phyloP scores from a whole-genome alignment of 768 basidiomycete species.

The Tricholoma terreum region DNA sequence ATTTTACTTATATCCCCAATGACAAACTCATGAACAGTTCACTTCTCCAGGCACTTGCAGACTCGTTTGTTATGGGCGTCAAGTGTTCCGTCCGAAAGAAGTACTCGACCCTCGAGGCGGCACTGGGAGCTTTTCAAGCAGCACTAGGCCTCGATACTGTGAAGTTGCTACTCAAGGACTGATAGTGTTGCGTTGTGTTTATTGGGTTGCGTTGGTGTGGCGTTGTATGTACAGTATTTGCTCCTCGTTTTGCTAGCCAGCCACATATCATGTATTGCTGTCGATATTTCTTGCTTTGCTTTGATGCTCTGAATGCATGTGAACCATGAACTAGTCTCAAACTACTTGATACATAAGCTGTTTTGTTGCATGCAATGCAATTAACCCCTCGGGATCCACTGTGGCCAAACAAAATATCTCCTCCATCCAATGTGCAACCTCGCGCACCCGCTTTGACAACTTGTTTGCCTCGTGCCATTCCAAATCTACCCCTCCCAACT shows the following conservation, averaged over 20 bases:
- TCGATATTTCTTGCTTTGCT: not conserved
- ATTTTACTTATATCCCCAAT: not conserved
- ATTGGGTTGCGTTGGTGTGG: not conserved
- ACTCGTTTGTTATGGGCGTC: not conserved
- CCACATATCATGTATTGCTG: not conserved
- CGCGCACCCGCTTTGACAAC: too few species aligned
- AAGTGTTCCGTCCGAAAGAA: not conserved
- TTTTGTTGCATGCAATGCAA: too few species aligned
- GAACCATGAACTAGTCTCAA: not conserved
- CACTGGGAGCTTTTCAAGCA: not conserved
- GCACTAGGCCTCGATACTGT: not conserved
- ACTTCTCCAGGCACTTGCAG: not conserved
- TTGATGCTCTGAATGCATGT: not conserved
- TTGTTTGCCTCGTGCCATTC: not conserved
- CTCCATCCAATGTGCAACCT: not conserved
- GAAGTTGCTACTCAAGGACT: not conserved
- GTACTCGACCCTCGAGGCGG: not conserved
- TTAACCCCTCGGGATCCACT: too few species aligned
- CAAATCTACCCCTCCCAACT: not conserved
- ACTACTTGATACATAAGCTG: not conserved
- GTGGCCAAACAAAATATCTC: not conserved
- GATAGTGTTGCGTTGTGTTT: not conserved
- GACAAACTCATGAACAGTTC: not conserved
- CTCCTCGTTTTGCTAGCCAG: not conserved
- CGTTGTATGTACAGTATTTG: not conserved